Base-by-base conservation (phyloP, 148 eudicot species). In the Fagopyrum homotropicum region DNA sequence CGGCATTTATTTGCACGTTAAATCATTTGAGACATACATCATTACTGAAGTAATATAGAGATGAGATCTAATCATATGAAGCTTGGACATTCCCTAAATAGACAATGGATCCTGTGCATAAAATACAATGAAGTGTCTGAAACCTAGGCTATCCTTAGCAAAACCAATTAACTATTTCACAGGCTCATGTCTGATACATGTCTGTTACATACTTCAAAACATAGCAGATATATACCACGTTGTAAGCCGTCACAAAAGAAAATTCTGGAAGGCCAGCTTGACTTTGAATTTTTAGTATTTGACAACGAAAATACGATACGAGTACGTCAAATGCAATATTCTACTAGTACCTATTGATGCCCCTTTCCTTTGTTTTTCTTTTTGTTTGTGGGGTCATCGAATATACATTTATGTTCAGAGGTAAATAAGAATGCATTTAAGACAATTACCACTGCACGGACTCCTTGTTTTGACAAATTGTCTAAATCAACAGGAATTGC, bases 391-490 rank as follows among this genome's bases (percentile, higher is more conserved):
- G 17, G 4, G 4, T 47, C 74, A 48, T 1, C 74, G 48, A 45
- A 9, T 72, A 49, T 49, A 12, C 26, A 14, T 61, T 61, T 8
- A 61, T 15, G 35, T n/a, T 72, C 15, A 19, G 11, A 47, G 19
- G 4, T 46, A 35, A 72, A 72, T 22, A 72, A 72, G 29, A 54
- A 59, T 60, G 70, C 3, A 69, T 47, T 72, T 44, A 54, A 57
- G 60, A 79, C 19, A 43, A 85, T 85, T 89, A 92, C 98, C 93
- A 95, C 93, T 47, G 77, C 76, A 74, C 55, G 47, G 73, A 95
- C 88, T 78, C 93, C 97, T 78, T 85, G 90, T 57, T 78, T 64
- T 59, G 80, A 85, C 85, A 95, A 84, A 73, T 68, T 45, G 52
- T 77, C 83, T 71, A 77, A 70, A 80, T 90, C 92, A 35, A 89